Percentiles rank a stretch among this genome's conserved stretches.
Evolutionary conservation across 129 eudicot genomes (phyloP).

Genomic region (Centella asiatica): DNA sequence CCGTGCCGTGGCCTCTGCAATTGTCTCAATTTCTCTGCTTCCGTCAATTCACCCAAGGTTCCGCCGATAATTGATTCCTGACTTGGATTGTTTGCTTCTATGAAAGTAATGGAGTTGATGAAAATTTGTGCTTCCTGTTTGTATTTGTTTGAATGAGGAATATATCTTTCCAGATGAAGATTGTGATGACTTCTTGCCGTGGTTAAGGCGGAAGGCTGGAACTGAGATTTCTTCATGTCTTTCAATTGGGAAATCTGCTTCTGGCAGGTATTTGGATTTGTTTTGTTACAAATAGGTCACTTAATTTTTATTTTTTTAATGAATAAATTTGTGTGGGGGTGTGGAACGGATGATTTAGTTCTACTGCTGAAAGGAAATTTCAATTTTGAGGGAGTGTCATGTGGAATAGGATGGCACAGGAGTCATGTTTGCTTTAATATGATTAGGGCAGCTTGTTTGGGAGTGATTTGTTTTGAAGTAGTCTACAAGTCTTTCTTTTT

Average conservation of each 20-base stretch:
- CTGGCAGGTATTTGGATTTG: constrained; percentile 35
- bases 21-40: constrained; percentile 13
- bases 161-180: constrained; percentile 24
- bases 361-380: no score
- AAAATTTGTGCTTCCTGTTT: no score
- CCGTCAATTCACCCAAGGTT: constrained; percentile 32
- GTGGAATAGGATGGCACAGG: no score
- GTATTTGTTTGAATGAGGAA: constrained; percentile 19
- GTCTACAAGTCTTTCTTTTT: no score
- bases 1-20: constrained; percentile 3
- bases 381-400: no score
- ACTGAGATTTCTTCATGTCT: constrained; percentile 48
- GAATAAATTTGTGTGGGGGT: no score
- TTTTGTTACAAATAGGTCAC: background rate
- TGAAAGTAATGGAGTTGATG: background rate
- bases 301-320: no score
- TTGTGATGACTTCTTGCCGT: constrained; percentile 45
- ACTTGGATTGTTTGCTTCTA: no score
- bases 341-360: no score
- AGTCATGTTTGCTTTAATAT: no score
- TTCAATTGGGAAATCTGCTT: constrained; percentile 48
- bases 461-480: no score
- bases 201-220: constrained; percentile 64
- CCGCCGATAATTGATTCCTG: background rate
- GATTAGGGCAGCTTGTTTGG: no score